Evolutionary conservation across 495 filamentous ascomycete species (phyloP), one percentile per base, ranked within the genome.

Genomic region (Neurospora terricola): DNA sequence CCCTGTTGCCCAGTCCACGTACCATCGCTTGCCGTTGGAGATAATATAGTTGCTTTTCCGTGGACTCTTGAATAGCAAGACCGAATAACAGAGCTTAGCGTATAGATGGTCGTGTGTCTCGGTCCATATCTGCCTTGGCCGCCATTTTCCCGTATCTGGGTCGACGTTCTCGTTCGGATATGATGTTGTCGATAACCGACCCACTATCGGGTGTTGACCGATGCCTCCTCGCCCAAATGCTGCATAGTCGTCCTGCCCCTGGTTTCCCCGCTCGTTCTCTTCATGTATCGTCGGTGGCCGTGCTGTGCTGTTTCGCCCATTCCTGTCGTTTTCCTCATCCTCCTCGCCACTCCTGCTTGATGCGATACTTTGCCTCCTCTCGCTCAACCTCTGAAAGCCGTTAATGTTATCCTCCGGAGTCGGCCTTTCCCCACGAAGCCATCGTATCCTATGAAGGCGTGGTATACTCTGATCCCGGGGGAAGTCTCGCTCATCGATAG

Each of bases 401-500:
- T 68, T 78, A 69, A 71, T 76, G 74, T 76, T 72, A 66, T 79
- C 75, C 37, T 80, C 73, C 8, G 74, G 75, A 18, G 68, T 72
- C 11, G 80, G 79, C 71, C 77, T 73, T 69, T 79, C 75, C 23
- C 79, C 75, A 36, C 78, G 78, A 16, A 80, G 43, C 76, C 80
- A 82, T 37, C 80, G 80, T 69, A 82, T 80, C 72, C 83, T 77
- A 69, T 83, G 82, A n/a, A 84, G 78, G 0, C 83, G 78, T 12
- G 84, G 82, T 48, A 84, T 81, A 78, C 87, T 90, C 73, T 86
- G 84, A 73, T 87, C 87, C 10, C 85, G 78, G 0, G 89, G 88
- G 48, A 89, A 82, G 78, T 86, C 79, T 85, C 84, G 38, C 88
- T 92, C 80, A 85, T 90, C 5, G 80, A 86, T 68, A 77, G 92